Evolutionary conservation across 352 stramenopile genomes (phyloP), one percentile per base, ranked within the genome.

Genomic region (Elongisporangium undulatum): DNA sequence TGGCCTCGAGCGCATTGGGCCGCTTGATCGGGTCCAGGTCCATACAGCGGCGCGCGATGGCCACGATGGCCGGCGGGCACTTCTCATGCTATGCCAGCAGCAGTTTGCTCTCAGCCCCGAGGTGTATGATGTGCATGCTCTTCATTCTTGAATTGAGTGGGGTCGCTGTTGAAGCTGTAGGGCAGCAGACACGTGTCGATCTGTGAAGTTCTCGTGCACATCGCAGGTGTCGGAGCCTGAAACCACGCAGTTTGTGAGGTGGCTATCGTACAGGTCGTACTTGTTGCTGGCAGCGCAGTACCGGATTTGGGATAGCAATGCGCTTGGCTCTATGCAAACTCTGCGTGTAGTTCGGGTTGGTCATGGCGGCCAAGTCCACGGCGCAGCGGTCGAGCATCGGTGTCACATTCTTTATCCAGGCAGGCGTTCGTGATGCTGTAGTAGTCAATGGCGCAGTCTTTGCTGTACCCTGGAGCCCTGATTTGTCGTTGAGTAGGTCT

Each of bases 101-200:
- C 58, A 94, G 57, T 63, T 91, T 87, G 16, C 84, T 82, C 24
- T 92, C 79, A 0, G 83, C 80, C 24, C 91, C 82, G 21, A 89
- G 69, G 41, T 93, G 83, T 16, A 93, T 79, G 53, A 92, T 88
- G 64, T 92, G 82, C 78, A 90, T 88, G 55, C 74, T 85, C 67
- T 82, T 82, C 79, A 90, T n/a, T 88, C 64, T 88, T 88, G 54
- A 77, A 74, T 51, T 78, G 71, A 9, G 63, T 70, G 39, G 60
- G 64, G 57, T 79, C 68, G 48, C 74, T 74, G 51, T 74, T 86
- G 53, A 89, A 89, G 1, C 79, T 75, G 63, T 91, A 91, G 15
- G 81, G 81, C 24, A 91, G 56, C 57, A 79, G 75, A 50, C 79
- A 91, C 51, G 81, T 91, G 59, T 91, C 81, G 41, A 91, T 89